A percentile compares a stretch with the other conserved stretches of the same genome.
Evolutionary conservation across 2,329 filamentous ascomycete species (phyloP).

Genomic region (Allantophomopsis lycopodina): DNA sequence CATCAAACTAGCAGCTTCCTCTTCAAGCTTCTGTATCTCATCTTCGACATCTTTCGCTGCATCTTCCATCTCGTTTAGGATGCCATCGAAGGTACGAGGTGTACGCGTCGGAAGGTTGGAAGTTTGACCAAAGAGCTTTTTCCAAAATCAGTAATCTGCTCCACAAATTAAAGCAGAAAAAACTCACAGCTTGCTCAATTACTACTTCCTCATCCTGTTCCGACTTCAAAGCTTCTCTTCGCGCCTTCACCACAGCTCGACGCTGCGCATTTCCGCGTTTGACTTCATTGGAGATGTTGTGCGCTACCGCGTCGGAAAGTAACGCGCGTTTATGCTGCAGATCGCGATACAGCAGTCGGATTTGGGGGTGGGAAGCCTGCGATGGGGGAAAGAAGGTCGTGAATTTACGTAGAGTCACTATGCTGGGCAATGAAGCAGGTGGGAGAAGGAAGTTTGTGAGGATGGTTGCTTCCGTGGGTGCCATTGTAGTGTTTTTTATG

Average conservation of each 20-base stretch:
- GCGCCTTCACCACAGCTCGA: conserved; percentile 38
- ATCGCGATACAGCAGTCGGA: conserved; percentile 60
- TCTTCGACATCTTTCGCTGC: conserved; percentile 52
- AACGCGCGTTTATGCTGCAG: conserved; percentile 61
- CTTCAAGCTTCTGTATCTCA: conserved; percentile 52
- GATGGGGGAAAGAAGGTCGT: conserved; percentile 60
- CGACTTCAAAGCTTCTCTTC: conserved; percentile 35
- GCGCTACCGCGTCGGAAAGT: conserved; percentile 52
- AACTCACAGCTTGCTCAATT: conserved; percentile 35
- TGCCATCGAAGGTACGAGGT: conserved; percentile 46
- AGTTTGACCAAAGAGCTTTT: conserved; percentile 44
- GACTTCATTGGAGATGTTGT: conserved; percentile 51
- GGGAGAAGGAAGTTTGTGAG: conserved; percentile 66
- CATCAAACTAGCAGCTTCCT: conserved; percentile 46
- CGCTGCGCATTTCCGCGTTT: conserved; percentile 43
- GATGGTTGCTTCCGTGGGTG: conserved; percentile 62
- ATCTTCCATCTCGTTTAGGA: conserved; percentile 55
- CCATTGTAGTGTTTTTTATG: conserved; percentile 31
- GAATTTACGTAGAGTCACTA: conserved; percentile 65
- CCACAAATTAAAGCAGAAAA: conserved; percentile 2
- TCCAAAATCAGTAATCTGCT: background rate
- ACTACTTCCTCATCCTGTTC: conserved; percentile 50
- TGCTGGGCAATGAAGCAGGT: conserved; percentile 59
- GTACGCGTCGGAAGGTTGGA: conserved; percentile 28
- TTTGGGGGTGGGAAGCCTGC: conserved; percentile 14